Percentiles rank a stretch among this genome's conserved stretches.
These are phyloP conservation scores for Anisogramma anomala DNA, from an alignment of 2,329 filamentous ascomycete species.

Conservation along the genomic window DNA sequence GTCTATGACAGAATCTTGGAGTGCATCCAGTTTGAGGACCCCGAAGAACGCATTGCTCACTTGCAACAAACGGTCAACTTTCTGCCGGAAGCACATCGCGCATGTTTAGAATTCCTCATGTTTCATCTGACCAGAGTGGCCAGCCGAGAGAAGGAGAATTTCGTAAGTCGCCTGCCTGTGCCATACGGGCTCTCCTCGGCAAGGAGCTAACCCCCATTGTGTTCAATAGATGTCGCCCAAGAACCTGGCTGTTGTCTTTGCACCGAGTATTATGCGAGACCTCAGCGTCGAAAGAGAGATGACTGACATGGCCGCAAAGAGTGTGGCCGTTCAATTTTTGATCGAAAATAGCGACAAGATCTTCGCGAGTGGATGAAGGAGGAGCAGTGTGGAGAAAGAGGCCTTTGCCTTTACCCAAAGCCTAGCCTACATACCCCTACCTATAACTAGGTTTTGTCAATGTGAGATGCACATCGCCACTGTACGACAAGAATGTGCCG, in stretches of 20 bases:
- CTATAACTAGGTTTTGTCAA: no score
- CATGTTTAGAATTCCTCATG: slow-evolving; percentile 85
- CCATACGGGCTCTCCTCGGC: neutral
- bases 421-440: no score
- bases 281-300: slow-evolving; percentile 85
- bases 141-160: slow-evolving; percentile 67
- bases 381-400: no score
- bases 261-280: slow-evolving; percentile 93
- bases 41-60: slow-evolving; percentile 56
- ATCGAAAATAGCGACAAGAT: slow-evolving; percentile 81
- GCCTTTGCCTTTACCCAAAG: no score
- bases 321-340: slow-evolving; percentile 80
- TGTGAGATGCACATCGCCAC: no score
- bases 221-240: slow-evolving; percentile 79
- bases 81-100: slow-evolving; percentile 72
- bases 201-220: slow-evolving; percentile 18
- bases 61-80: slow-evolving; percentile 63
- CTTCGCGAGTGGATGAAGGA: slow-evolving; percentile 42
- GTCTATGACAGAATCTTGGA: slow-evolving; percentile 85
- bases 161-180: slow-evolving; percentile 43
- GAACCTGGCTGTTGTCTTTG: slow-evolving; percentile 94
- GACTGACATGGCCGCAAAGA: slow-evolving; percentile 91
- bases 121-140: slow-evolving; percentile 88
- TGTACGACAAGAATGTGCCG: no score
- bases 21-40: slow-evolving; percentile 57